Conservation (phyloP, 768 basidiomycete genomes). For the Lactarius sanguifluus region DNA sequence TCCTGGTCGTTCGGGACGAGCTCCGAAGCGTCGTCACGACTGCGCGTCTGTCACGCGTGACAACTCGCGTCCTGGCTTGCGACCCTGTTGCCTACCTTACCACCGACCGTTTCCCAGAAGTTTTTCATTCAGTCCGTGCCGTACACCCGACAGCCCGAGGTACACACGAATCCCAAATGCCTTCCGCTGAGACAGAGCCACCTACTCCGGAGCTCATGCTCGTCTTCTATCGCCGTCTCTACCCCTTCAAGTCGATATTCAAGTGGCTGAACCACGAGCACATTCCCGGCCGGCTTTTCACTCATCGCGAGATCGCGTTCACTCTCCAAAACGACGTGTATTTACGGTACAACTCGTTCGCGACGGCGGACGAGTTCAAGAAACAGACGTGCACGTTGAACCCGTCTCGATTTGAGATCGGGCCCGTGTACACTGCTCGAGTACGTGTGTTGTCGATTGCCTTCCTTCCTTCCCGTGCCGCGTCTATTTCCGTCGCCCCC, state of each 20-base stretch:
- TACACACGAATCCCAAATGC: slow-evolving; percentile 17
- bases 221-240: slow-evolving; percentile 84
- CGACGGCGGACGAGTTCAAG: slow-evolving; percentile 83
- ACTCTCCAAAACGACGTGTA: slow-evolving; percentile 90
- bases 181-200: slow-evolving; percentile 25
- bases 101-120: background rate
- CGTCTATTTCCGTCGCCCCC: background rate
- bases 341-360: slow-evolving; percentile 92
- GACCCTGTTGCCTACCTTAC: background rate
- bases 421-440: slow-evolving; percentile 85
- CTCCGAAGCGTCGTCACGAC: slow-evolving; percentile 4
- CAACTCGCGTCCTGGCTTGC: slow-evolving; percentile 15
- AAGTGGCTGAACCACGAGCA: slow-evolving; percentile 95
- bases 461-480: background rate
- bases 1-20: slow-evolving; percentile 8
- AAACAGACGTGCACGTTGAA: slow-evolving; percentile 81
- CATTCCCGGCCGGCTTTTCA: slow-evolving; percentile 74
- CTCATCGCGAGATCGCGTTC: slow-evolving; percentile 94
- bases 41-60: slow-evolving; percentile 25
- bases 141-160: slow-evolving; percentile 5
- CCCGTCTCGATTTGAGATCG: slow-evolving; percentile 95
- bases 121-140: background rate
- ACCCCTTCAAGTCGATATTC: slow-evolving; percentile 93
- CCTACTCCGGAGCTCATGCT: slow-evolving; percentile 63
- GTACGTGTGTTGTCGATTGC: slow-evolving; percentile 47